phyloP scores from a whole-genome alignment of 129 eudicot genomes.

The Cynara cardunculus region DNA sequence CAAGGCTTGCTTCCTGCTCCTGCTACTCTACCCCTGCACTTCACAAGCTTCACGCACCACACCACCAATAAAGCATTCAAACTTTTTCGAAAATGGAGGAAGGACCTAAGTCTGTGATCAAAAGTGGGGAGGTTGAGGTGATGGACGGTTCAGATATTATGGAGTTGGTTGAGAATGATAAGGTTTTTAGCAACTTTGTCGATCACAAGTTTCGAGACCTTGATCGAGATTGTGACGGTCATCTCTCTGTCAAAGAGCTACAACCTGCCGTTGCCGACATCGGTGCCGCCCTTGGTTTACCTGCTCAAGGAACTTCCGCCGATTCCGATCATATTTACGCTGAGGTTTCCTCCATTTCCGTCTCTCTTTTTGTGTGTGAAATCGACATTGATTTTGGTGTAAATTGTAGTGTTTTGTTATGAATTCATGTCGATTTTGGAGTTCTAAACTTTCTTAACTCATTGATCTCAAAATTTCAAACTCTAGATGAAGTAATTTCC shows the following conservation, averaged over 20 bases:
- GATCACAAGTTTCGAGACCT: conserved; percentile 84
- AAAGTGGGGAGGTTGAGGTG: conserved; percentile 44
- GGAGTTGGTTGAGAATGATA: conserved; percentile 88
- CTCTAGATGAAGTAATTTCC: background rate
- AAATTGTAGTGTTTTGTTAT: background rate
- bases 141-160: conserved; percentile 97
- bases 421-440: background rate
- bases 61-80: background rate
- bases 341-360: conserved; percentile 39
- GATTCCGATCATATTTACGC: conserved; percentile 85
- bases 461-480: background rate
- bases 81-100: conserved; percentile 30
- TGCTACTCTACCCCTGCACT: conserved; percentile 6
- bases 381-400: no score
- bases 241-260: conserved; percentile 74
- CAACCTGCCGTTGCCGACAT: conserved; percentile 89
- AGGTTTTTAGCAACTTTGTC: conserved; percentile 65
- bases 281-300: conserved; percentile 88
- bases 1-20: background rate
- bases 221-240: conserved; percentile 75
- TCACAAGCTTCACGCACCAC: conserved; percentile 33
- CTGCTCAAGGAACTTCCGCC: conserved; percentile 70
- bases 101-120: conserved; percentile 16
- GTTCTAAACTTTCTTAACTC: background rate
- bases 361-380: no score